A percentile compares a stretch with the other conserved stretches of the same genome.
phyloP scores from a whole-genome alignment of 352 stramenopile species.

The Nothophytophthora sp. region DNA sequence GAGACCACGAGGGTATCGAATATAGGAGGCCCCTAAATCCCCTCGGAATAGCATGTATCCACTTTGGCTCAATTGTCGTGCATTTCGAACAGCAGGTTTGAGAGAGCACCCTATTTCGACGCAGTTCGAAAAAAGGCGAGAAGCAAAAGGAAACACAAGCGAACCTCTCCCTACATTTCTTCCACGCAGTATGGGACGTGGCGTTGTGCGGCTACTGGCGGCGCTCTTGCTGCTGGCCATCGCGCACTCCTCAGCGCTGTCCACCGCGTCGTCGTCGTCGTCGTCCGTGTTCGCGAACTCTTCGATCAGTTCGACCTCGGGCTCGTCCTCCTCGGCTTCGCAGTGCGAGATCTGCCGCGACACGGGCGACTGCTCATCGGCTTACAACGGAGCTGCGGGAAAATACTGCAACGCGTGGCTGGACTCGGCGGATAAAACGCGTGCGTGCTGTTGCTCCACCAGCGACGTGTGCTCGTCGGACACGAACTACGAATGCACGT shows the following conservation, averaged over 20 bases:
- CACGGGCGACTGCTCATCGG: conserved; percentile 42
- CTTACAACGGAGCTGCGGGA: conserved; percentile 41
- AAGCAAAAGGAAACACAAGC: too few relatives aligned
- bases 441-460: conserved; percentile 55
- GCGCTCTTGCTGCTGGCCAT: too few relatives aligned
- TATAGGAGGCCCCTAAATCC: too few relatives aligned
- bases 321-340: conserved; percentile 9
- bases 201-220: too few relatives aligned
- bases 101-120: too few relatives aligned
- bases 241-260: not conserved
- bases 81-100: too few relatives aligned
- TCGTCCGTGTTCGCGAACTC: conserved; percentile 20
- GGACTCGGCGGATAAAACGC: conserved; percentile 29
- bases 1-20: too few relatives aligned
- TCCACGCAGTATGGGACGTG: too few relatives aligned
- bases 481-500: conserved; percentile 49
- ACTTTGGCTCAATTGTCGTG: too few relatives aligned
- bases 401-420: conserved; percentile 63
- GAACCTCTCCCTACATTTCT: too few relatives aligned
- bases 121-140: too few relatives aligned
- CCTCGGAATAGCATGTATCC: too few relatives aligned
- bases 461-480: conserved; percentile 37
- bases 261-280: not conserved
- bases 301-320: conserved; percentile 13
- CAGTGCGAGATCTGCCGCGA: conserved; percentile 61